Base-by-base conservation (phyloP, 1,284 basidiomycete genomes). In the Moniliella sp. region DNA sequence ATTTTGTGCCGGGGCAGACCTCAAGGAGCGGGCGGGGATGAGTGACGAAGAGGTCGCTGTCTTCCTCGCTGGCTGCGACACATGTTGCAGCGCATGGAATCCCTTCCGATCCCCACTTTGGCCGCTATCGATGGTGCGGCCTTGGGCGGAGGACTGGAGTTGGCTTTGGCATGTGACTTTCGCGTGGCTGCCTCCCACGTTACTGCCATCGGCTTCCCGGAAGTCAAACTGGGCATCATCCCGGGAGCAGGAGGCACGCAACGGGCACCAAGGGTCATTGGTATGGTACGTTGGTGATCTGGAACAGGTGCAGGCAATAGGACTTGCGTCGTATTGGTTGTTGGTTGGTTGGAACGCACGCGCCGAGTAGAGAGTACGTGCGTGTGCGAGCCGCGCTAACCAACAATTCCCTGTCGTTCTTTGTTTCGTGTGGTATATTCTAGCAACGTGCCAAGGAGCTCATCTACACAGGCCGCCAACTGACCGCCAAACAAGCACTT, bases 51-150 rank as follows among this genome's bases (percentile, higher is more conserved):
- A 84, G 49, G 78, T 91, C 19, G 65, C 72, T 43, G 70, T 69
- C 43, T 91, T 91, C 63, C 74, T 91, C 31, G 63, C 69, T 32
- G 73, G 77, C 45, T 67, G 91, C 16, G 72, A 84, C 18, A 64
- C 65, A 19, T 78, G 8, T 64, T 93, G 15, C 68, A 69, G 21
- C 71, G 72, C 45, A 69, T 93, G 9, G 80, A 84, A 61, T 67
- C 66, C 25, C 66, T 91, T 14, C 74, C 77, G 10, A 70, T 86
- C 63, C 84, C 84, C 1, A 84, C 80, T 5, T 76, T 93, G 34
- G 80, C 80, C 10, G 80, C 83, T 4, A 77, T 93, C 31, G 84
- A 91, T 52, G 86, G 86, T 0, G 78, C 80, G 17, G 83, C 84
- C 1, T 68, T 93, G 4, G 84, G 84, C 5, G 84, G 84, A 15